Base-by-base conservation (phyloP, 371 early-diverging fungal genomes). In the Mucor lusitanicus region DNA sequence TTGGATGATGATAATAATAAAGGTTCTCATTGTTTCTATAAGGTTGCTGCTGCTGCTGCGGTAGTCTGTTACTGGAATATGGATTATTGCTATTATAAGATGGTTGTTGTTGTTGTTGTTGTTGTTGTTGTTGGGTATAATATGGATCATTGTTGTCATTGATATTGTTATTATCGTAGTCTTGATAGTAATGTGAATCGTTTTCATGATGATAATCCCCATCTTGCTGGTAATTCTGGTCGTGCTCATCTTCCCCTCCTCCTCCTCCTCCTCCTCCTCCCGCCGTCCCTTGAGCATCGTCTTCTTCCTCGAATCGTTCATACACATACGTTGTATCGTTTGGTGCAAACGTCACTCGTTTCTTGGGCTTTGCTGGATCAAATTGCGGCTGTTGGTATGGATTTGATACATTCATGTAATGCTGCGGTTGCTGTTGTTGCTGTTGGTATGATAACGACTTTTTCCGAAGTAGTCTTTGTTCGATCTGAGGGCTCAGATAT, bases 331-430 rank as follows among this genome's bases (percentile, higher is more conserved):
- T 7, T n/a, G 32, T 53, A 9, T 37, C 48, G 3, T 35, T n/a
- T 17, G 63, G 60, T 11, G 59, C 64, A 72, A 72, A 72, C 15
- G 44, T 7, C 4, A 72, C 72, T 50, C 55, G 60, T 50, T 72
- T 72, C 27, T 62, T 70, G 37, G 53, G 6, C 40, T 42, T 68
- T 5, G 21, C 15, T 32, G 28, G 50, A 1, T 25, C 33, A 40
- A 37, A 44, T 12, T 6, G 30, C 17, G 30, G 42, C 12, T 33
- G n/a, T 27, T 48, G 39, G 30, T 25, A 33, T 37, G 15, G 23
- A 12, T 64, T 21, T 19, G 46, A 21, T 1, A 9, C 21, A 21
- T 46, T 46, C 46, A 46, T 46, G 21, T 46, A 46, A 19, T 27
- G 58, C 9, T 25, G 56, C 13, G 39, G 56, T 27, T 54, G 39